These are phyloP conservation scores for Osmozyma mogii DNA, from an alignment of 805 yeast genomes.

Conservation along the genomic window DNA sequence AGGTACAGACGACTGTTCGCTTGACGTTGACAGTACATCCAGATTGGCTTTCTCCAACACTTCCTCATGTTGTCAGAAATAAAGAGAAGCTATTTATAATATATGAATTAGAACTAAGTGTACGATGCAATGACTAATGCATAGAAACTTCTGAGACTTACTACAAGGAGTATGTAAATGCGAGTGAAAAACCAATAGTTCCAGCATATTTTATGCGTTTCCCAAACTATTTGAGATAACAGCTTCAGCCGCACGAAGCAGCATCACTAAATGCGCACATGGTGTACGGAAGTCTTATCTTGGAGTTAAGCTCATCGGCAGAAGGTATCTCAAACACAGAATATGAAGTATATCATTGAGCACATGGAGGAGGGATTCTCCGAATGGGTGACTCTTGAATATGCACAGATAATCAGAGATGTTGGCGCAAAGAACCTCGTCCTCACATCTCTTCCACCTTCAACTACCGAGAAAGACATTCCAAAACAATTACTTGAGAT, in stretches of 20 bases:
- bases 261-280: no score
- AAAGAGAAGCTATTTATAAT: no score
- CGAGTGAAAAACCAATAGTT: no score
- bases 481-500: slow-evolving; percentile 52
- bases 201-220: no score
- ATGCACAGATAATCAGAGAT: slow-evolving; percentile 72
- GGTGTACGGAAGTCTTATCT: no score
- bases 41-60: slow-evolving; percentile 42
- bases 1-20: slow-evolving; percentile 28
- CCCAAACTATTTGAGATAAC: no score
- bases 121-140: no score
- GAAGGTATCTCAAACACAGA: neutral
- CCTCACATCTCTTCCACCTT: slow-evolving; percentile 66
- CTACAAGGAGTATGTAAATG: no score
- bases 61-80: slow-evolving; percentile 22
- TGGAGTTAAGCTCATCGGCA: no score
- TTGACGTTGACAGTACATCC: slow-evolving; percentile 39
- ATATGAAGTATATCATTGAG: slow-evolving; percentile 87
- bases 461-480: slow-evolving; percentile 52
- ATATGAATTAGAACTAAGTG: no score
- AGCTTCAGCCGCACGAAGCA: no score
- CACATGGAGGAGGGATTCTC: slow-evolving; percentile 98
- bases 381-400: slow-evolving; percentile 90
- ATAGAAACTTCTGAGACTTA: no score
- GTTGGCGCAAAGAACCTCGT: slow-evolving; percentile 71